phyloP scores from a whole-genome alignment of 2,329 filamentous ascomycete species.

The Fusarium falciforme region DNA sequence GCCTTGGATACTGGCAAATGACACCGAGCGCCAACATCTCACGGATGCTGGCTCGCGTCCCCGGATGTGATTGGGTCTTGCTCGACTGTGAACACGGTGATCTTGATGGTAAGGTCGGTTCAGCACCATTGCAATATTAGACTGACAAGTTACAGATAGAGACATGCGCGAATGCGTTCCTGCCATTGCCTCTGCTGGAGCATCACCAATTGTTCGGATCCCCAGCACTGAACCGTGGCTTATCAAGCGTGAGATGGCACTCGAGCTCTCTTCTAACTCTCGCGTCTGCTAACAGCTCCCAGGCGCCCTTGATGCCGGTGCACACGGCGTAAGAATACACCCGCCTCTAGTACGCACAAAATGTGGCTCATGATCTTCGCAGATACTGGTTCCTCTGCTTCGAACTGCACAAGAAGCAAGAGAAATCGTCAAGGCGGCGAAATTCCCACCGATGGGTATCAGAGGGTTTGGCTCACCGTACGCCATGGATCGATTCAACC shows the following conservation, averaged over 20 bases:
- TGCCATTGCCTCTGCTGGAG: slow-evolving; percentile 18
- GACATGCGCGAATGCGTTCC: slow-evolving; percentile 19
- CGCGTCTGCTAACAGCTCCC: no score
- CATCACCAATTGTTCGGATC: slow-evolving; percentile 20
- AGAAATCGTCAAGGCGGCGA: slow-evolving; percentile 7
- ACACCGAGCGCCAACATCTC: slow-evolving; percentile 17
- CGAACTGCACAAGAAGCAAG: slow-evolving; percentile 13
- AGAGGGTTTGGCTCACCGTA: slow-evolving; percentile 16
- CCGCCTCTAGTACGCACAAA: accelerated
- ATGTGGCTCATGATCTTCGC: not conserved
- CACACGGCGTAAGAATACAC: not conserved
- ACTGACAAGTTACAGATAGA: not conserved
- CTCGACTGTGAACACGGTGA: slow-evolving; percentile 19
- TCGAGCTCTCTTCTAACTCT: no score
- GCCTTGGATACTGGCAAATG: slow-evolving; percentile 20
- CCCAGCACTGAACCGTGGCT: slow-evolving; percentile 21
- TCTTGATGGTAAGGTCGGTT: not conserved
- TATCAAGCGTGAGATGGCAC: not conserved
- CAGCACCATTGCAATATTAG: accelerated
- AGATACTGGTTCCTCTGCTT: slow-evolving; percentile 13
- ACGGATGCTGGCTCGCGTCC: slow-evolving; percentile 14
- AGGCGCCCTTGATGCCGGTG: slow-evolving; percentile 16
- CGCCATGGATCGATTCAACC: slow-evolving; percentile 16
- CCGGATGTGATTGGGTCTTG: slow-evolving; percentile 14
- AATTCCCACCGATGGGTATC: slow-evolving; percentile 16